Evolutionary conservation across 805 yeast genomes (phyloP).

Genomic region (Ogataea paradorogensis): DNA sequence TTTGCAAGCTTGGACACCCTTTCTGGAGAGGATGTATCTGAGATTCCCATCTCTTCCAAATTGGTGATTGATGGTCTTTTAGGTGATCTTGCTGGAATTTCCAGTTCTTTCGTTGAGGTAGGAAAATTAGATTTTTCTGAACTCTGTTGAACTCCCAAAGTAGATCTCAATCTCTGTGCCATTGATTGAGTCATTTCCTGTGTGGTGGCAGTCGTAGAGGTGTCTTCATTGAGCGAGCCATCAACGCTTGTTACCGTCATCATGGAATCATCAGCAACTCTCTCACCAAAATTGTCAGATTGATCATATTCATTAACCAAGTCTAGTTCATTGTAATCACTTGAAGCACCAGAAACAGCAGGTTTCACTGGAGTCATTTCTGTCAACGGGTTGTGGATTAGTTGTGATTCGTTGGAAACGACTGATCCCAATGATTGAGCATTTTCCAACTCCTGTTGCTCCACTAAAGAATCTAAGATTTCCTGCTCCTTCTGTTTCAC

Average conservation of each 20-base stretch:
- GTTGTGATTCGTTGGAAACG: constrained; percentile 18
- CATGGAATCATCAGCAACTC: constrained; percentile 9
- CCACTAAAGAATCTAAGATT: constrained; percentile 22
- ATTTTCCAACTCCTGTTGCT: constrained; percentile 21
- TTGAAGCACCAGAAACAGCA: constrained; percentile 4
- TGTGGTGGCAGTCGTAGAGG: constrained; percentile 7
- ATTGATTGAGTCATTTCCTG: constrained; percentile 27
- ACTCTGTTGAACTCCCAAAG: constrained; percentile 24
- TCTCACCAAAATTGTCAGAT: constrained; percentile 2
- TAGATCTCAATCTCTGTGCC: constrained; percentile 49
- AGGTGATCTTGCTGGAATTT: constrained; percentile 19
- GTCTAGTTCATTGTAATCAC: constrained; percentile 13
- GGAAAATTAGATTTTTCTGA: constrained; percentile 11
- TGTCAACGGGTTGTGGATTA: constrained; percentile 5
- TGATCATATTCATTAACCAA: constrained; percentile 13
- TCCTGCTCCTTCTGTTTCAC: constrained; percentile 29
- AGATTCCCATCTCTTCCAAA: constrained; percentile 16
- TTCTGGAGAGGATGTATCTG: constrained; percentile 11
- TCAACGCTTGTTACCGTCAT: constrained; percentile 11
- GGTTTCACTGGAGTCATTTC: constrained; percentile 1
- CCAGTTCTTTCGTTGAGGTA: constrained; percentile 15
- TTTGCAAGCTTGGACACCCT: neutral
- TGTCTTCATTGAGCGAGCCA: constrained; percentile 6
- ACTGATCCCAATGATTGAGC: constrained; percentile 10
- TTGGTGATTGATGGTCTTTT: constrained; percentile 6